phyloP scores from a whole-genome alignment of 2,329 filamentous ascomycete species.

The Aspergillus hortae region DNA sequence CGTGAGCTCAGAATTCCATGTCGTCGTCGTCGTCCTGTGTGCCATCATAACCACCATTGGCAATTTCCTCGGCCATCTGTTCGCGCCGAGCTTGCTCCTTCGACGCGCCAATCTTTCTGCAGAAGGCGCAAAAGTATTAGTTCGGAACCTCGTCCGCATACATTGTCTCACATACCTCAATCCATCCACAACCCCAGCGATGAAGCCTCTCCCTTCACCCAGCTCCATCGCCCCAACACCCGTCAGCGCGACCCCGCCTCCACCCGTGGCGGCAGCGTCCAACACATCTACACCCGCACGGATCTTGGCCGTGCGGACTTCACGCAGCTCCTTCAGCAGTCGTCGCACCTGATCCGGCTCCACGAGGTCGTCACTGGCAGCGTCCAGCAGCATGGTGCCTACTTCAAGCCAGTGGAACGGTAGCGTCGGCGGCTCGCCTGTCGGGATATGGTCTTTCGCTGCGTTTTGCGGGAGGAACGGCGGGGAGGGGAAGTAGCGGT shows the following conservation, averaged over 20 bases:
- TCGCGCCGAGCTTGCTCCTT: constrained; percentile 75
- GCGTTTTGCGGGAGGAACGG: constrained; percentile 79
- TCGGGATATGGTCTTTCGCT: constrained; percentile 57
- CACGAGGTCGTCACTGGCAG: constrained; percentile 77
- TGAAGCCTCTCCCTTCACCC: constrained; percentile 78
- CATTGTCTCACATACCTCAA: constrained; percentile 50
- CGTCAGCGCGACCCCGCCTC: constrained; percentile 67
- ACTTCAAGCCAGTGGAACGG: constrained; percentile 97
- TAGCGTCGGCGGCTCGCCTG: constrained; percentile 44
- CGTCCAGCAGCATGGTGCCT: constrained; percentile 79
- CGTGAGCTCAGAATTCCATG: constrained; percentile 46
- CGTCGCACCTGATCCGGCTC: constrained; percentile 70
- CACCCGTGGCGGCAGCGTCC: constrained; percentile 49
- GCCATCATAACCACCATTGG: constrained; percentile 47
- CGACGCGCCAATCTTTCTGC: constrained; percentile 73
- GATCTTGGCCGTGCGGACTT: constrained; percentile 88
- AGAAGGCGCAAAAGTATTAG: constrained; percentile 1
- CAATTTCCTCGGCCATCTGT: constrained; percentile 66
- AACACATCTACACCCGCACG: constrained; percentile 68
- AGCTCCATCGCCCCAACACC: constrained; percentile 94
- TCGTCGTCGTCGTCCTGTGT: constrained; percentile 57
- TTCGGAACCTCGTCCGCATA: background rate
- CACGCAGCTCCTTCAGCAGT: constrained; percentile 74
- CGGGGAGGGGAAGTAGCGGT: constrained; percentile 51
- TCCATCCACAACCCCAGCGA: constrained; percentile 81